Conservation (phyloP, 2,329 filamentous ascomycete genomes). For the Monilinia fructicola region DNA sequence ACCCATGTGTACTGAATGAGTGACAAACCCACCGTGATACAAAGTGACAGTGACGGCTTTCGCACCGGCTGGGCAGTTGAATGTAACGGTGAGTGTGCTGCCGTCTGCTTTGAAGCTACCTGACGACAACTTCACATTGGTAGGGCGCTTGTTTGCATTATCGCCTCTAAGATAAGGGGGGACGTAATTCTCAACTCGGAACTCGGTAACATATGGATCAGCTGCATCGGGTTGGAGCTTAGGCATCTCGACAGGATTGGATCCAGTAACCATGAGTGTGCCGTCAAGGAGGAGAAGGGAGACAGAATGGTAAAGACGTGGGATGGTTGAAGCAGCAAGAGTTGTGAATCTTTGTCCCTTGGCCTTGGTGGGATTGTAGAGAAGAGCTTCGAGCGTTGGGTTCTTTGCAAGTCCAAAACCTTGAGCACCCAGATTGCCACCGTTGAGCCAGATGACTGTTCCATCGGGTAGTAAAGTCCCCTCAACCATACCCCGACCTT, state of each 20-base stretch:
- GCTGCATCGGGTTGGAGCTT: conserved; percentile 47
- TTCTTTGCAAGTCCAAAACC: conserved; percentile 57
- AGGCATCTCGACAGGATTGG: conserved; percentile 60
- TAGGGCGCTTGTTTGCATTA: conserved; percentile 50
- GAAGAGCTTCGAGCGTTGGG: conserved; percentile 55
- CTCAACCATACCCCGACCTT: conserved; percentile 60
- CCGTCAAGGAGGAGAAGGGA: conserved; percentile 59
- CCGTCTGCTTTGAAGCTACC: conserved; percentile 46
- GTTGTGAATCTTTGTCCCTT: conserved; percentile 50
- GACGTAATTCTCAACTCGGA: conserved; percentile 61
- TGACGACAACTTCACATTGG: conserved; percentile 47
- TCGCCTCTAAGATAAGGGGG: conserved; percentile 58
- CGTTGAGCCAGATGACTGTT: conserved; percentile 59
- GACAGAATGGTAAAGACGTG: conserved; percentile 61
- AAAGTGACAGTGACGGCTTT: conserved; percentile 51
- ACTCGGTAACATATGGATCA: conserved; percentile 57
- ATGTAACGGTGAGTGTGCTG: conserved; percentile 49
- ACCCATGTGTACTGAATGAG: conserved; percentile 61
- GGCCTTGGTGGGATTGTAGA: conserved; percentile 56
- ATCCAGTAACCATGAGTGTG: conserved; percentile 58
- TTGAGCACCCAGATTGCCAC: conserved; percentile 56
- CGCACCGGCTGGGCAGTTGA: conserved; percentile 46
- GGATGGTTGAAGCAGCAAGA: conserved; percentile 45
- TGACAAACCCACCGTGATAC: conserved; percentile 61
- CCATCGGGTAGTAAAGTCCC: conserved; percentile 60